Conservation (phyloP, 495 filamentous ascomycete species). For the Cercophora samala region DNA sequence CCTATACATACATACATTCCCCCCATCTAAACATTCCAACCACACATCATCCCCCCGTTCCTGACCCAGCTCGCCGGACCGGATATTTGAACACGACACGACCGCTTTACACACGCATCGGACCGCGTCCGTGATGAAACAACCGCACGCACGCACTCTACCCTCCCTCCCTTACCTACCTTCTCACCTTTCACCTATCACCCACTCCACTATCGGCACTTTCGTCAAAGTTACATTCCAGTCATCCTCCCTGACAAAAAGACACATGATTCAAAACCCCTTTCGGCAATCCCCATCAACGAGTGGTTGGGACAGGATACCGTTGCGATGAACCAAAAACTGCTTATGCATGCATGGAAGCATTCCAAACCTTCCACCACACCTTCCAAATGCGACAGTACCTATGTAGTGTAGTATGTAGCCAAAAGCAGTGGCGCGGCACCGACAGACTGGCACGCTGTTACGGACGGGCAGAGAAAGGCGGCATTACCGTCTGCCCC, state of each 20-base stretch:
- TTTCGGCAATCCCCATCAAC: too few relatives aligned
- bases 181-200: not conserved
- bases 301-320: too few relatives aligned
- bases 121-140: not conserved
- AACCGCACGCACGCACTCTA: too few relatives aligned
- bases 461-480: too few relatives aligned
- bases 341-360: not conserved
- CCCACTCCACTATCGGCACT: not conserved
- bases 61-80: not conserved
- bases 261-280: too few relatives aligned
- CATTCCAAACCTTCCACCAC: not conserved
- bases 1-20: not conserved
- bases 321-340: too few relatives aligned
- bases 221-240: not conserved
- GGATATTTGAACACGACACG: not conserved
- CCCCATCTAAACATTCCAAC: too few relatives aligned
- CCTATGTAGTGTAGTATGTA: too few relatives aligned
- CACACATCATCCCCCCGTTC: not conserved
- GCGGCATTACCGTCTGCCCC: not conserved
- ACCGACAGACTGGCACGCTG: not conserved
- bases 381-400: not conserved
- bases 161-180: not conserved
- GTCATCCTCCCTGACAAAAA: too few relatives aligned
- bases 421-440: not conserved
- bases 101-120: not conserved